Conservation (phyloP, 73 alveolate species). For the Blepharisma japonicum region DNA sequence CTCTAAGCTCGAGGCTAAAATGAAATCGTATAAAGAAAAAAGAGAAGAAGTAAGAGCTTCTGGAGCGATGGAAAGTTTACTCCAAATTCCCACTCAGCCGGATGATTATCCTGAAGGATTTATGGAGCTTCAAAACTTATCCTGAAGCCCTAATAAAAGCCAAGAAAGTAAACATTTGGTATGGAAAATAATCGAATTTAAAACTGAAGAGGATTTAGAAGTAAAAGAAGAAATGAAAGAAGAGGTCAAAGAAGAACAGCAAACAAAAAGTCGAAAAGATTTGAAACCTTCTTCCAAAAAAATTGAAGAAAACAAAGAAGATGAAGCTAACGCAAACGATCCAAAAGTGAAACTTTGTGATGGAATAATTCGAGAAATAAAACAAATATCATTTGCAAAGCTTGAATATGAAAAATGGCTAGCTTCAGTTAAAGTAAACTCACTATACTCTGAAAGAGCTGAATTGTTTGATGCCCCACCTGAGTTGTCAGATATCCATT, state of each 20-base stretch:
- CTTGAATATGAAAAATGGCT: constrained; percentile 21
- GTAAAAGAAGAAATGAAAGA: constrained; percentile 19
- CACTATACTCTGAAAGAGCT: constrained; percentile 10
- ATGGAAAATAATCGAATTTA: neutral
- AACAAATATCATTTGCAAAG: neutral
- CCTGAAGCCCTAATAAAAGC: neutral
- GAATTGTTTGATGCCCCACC: neutral
- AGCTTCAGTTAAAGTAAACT: neutral
- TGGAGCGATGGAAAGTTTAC: neutral
- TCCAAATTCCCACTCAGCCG: neutral
- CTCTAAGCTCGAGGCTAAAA: neutral
- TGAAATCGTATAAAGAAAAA: neutral
- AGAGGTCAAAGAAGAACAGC: constrained; percentile 24
- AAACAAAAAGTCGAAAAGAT: neutral
- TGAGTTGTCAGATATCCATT: neutral
- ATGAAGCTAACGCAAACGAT: neutral
- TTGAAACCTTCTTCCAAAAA: constrained; percentile 3
- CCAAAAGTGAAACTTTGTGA: constrained; percentile 15
- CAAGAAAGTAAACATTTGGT: neutral
- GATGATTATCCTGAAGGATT: constrained; percentile 12
- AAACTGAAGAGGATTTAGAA: constrained; percentile 27
- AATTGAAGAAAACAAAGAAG: constrained; percentile 22
- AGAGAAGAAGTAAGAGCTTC: neutral
- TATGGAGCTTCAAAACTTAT: neutral
- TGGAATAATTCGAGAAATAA: neutral